Base-by-base conservation (phyloP, 2,329 filamentous ascomycete species). In the Cryphonectria parasitica region DNA sequence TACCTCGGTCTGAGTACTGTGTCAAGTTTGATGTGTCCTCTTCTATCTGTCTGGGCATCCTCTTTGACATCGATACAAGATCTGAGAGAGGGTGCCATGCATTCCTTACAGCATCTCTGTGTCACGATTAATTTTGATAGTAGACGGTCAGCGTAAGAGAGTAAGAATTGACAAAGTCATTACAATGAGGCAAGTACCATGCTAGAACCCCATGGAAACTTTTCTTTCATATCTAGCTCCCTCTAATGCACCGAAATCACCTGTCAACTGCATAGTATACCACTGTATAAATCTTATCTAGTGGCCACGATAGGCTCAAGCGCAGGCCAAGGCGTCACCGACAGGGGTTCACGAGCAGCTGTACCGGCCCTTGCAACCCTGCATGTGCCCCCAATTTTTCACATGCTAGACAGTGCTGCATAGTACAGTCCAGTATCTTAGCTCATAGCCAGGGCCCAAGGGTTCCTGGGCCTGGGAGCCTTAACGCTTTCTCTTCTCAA, bases 351-450 rank as follows among this genome's bases (percentile, higher is more conserved):
- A 28, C 25, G 19, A 60, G n/a, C 17, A 22, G 31, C 17, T 34
- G 31, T 10, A 39, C 34, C 56, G 41, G 41, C 4, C 28, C 28
- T 31, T 52, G 28, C 8, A 65, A 49, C 45, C 64, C 17, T 52
- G 64, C 45, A 54, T 25, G 6, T 13, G 43, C 43, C 28, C 64
- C 64, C 31, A 36, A 15, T 58, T 66, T 58, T 58, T 66, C 64
- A 66, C 64, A 66, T 66, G 64, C 64, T 58, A 58, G 54, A 58
- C 28, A 31, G 54, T 31, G 28, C 25, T 31, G n/a, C n/a, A n/a
- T n/a, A n/a, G n/a, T n/a, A 34, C 54, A 31, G 52, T 56, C 19
- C 34, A 34, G 54, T 34, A 31, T 19, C 41, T 25, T 45, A 17
- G 22, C 41, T 41, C 61, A 45, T 25, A 45, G n/a, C 36, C 36